Evolutionary conservation across 208 protist genomes (phyloP).

Genomic region (Phytomonas francai): DNA sequence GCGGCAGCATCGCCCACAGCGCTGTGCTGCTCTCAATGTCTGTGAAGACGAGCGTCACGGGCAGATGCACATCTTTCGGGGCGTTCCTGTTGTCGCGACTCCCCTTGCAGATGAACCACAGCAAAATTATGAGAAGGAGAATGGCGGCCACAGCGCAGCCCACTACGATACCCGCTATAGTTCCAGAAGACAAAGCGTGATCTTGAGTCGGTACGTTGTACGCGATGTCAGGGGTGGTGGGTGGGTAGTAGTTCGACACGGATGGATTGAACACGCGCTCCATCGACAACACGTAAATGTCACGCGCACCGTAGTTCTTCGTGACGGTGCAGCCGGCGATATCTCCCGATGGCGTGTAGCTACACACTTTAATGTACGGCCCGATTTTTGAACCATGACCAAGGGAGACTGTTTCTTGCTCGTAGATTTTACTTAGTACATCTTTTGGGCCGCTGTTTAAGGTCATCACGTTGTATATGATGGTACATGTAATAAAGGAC

Average conservation of each 20-base stretch:
- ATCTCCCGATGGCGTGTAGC: no score
- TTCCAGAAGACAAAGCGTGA: slow-evolving; percentile 8
- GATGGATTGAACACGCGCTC: slow-evolving; percentile 19
- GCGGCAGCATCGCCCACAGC: slow-evolving; percentile 55
- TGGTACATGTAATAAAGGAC: no score
- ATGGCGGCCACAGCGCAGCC: not conserved
- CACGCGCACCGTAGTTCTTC: slow-evolving; percentile 54
- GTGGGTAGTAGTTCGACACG: not conserved
- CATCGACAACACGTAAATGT: slow-evolving; percentile 20
- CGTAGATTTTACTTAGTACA: no score
- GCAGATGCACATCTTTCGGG: slow-evolving; percentile 28
- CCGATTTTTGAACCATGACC: no score
- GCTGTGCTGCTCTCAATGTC: slow-evolving; percentile 78
- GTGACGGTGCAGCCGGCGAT: no score
- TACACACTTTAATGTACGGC: no score
- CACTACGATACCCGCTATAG: not conserved
- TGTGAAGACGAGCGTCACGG: slow-evolving; percentile 66
- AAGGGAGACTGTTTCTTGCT: no score
- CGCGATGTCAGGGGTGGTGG: slow-evolving; percentile 27
- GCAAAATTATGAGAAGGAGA: not conserved
- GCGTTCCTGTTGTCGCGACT: slow-evolving; percentile 36
- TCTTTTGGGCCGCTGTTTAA: no score
- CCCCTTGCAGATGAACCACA: slow-evolving; percentile 12
- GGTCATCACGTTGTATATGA: no score
- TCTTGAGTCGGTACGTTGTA: slow-evolving; percentile 10